Percentiles rank a stretch among this genome's conserved stretches.
phyloP scores from a whole-genome alignment of 768 basidiomycete species.

The Asterophora parasitica region DNA sequence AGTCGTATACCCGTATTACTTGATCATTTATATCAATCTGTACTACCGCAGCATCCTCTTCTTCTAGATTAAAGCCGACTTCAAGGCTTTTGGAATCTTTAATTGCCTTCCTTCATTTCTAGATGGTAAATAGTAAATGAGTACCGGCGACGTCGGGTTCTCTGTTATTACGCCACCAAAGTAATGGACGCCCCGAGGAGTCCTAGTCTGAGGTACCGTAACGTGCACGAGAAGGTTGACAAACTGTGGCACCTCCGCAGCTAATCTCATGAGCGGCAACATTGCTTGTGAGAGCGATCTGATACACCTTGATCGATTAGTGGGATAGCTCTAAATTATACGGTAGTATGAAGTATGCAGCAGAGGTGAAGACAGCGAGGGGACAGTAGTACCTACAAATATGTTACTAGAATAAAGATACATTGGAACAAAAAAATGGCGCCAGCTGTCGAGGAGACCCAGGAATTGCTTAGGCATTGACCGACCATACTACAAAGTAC shows the following conservation, averaged over 20 bases:
- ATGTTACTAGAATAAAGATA: neutral
- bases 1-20: slow-evolving; percentile 17
- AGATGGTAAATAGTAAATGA: neutral
- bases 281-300: too few species aligned
- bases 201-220: too few species aligned
- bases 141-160: neutral
- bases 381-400: neutral
- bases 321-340: neutral
- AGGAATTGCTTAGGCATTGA: slow-evolving; percentile 1
- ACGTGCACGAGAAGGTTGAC: too few species aligned
- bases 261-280: too few species aligned
- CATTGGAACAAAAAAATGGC: slow-evolving; percentile 1
- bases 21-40: slow-evolving; percentile 20
- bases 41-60: slow-evolving; percentile 15
- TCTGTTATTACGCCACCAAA: neutral
- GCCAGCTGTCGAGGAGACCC: too few species aligned
- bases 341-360: neutral
- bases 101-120: neutral
- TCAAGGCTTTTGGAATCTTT: neutral
- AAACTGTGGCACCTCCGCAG: too few species aligned
- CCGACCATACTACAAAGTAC: neutral
- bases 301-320: too few species aligned
- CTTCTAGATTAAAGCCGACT: slow-evolving; percentile 8
- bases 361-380: neutral
- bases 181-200: too few species aligned